Base-by-base conservation (phyloP, 2,329 filamentous ascomycete genomes). In the Pseudogymnoascus sp. region DNA sequence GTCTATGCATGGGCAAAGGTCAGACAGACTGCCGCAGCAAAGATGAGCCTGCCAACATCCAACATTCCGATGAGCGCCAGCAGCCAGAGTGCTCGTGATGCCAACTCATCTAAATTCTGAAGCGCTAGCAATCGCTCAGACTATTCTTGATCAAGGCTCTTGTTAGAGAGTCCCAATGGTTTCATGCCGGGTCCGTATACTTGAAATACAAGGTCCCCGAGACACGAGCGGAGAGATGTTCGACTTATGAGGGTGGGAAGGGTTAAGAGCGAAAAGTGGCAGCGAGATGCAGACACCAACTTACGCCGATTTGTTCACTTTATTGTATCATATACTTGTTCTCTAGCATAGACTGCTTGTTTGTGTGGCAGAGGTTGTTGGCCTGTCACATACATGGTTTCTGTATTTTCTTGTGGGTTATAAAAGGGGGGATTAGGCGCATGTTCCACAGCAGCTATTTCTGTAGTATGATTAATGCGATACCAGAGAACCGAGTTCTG, bases 1-100 rank as follows among this genome's bases (percentile, higher is more conserved):
- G 90, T 99, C 20, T 99, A 96, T 69, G 82, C 94, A 3, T 82
- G 92, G 70, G 87, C 91, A 66, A 95, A 95, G 81, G 81, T 96
- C 66, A 87, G 89, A 75, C 89, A 96, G 75, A 85, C 84, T 62
- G 82, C 81, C 67, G 79, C 84, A 70, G 80, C 81, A 41, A 87
- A 87, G 76, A 86, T 82, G 70, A 79, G 83, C 18, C 76, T 89
- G 59, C 84, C 92, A 38, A 91, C 88, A 2, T 82, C 82, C 20
- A 54, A 54, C 28, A 54, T 54, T 33, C 80, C 77, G 54, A 88
- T 95, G 77, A 97, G 92, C 74, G 91, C 93, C 22, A 97, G 92
- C 79, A 88, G 89, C 66, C 87, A 92, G 77, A 97, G 92, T 78
- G 91, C 87, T 82, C 85, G 90, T 70, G 93, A 97, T 74, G 88